Evolutionary conservation across 2,329 filamentous ascomycete species (phyloP).

Genomic region (Diatrype stigma): DNA sequence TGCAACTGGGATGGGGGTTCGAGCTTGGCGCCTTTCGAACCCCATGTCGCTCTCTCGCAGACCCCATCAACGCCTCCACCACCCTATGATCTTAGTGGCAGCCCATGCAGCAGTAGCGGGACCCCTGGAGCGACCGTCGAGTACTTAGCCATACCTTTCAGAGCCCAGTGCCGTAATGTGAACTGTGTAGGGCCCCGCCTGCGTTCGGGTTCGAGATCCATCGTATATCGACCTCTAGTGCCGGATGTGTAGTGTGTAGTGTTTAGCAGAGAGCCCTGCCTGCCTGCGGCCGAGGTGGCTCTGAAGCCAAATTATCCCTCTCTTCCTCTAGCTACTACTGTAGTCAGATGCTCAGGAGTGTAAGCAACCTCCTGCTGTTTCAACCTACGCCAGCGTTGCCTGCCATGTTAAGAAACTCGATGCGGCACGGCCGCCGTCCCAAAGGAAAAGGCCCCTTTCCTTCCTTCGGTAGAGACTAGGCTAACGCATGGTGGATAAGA

Average conservation of each 20-base stretch:
- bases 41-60: conserved; percentile 21
- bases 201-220: background rate
- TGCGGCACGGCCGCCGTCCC: background rate
- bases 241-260: background rate
- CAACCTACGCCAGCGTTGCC: background rate
- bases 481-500: background rate
- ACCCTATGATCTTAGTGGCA: conserved; percentile 20
- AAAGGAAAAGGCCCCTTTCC: background rate
- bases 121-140: conserved; percentile 17
- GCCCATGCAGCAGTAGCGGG: conserved; percentile 17
- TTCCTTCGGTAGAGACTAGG: background rate
- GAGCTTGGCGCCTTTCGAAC: conserved; percentile 24
- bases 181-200: background rate
- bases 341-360: background rate
- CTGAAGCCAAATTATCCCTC: too few species aligned
- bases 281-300: too few species aligned
- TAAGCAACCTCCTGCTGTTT: background rate
- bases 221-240: background rate
- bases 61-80: conserved; percentile 19
- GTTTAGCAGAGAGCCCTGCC: too few species aligned
- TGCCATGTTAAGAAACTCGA: background rate
- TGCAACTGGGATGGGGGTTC: conserved; percentile 21
- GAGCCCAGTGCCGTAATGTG: background rate
- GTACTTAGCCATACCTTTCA: conserved; percentile 21
- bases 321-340: too few species aligned